Conservation (phyloP, 2,329 filamentous ascomycete species). For the Botrytis medusae region DNA sequence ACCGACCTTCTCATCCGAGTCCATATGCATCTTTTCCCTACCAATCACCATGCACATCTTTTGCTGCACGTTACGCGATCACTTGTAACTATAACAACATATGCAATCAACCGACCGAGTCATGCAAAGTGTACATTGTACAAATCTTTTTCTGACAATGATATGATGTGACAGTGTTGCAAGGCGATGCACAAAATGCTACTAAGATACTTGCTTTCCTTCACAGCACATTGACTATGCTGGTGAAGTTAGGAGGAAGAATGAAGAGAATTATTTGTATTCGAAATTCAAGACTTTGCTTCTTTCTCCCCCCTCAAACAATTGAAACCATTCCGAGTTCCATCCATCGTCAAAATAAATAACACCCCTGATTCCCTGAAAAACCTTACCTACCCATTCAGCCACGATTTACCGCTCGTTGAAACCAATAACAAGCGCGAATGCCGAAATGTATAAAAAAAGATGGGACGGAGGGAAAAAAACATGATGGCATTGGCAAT, state of each 20-base stretch:
- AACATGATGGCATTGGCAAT: neutral
- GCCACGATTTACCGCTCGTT: slow-evolving; percentile 17
- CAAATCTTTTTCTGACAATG: slow-evolving; percentile 6
- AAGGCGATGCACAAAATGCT: neutral
- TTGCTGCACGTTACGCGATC: slow-evolving; percentile 24
- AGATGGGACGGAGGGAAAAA: slow-evolving; percentile 6
- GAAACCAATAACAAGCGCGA: slow-evolving; percentile 5
- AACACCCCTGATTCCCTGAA: neutral
- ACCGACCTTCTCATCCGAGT: slow-evolving; percentile 19
- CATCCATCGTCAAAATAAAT: neutral
- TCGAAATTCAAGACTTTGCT: neutral
- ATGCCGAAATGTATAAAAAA: slow-evolving; percentile 14
- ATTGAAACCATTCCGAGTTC: slow-evolving; percentile 10
- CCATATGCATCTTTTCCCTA: slow-evolving; percentile 4
- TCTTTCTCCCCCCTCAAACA: neutral
- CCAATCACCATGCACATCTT: slow-evolving; percentile 9
- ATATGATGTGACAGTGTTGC: slow-evolving; percentile 16
- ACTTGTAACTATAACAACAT: slow-evolving; percentile 18
- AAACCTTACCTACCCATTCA: slow-evolving; percentile 5
- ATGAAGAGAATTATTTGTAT: neutral
- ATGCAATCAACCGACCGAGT: slow-evolving; percentile 25
- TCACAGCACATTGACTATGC: neutral
- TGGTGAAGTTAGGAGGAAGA: neutral
- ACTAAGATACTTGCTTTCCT: neutral
- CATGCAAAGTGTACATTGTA: slow-evolving; percentile 21